Evolutionary conservation across 2,329 filamentous ascomycete genomes (phyloP), one percentile per base, ranked within the genome.

Genomic region (Xylaria sp.): DNA sequence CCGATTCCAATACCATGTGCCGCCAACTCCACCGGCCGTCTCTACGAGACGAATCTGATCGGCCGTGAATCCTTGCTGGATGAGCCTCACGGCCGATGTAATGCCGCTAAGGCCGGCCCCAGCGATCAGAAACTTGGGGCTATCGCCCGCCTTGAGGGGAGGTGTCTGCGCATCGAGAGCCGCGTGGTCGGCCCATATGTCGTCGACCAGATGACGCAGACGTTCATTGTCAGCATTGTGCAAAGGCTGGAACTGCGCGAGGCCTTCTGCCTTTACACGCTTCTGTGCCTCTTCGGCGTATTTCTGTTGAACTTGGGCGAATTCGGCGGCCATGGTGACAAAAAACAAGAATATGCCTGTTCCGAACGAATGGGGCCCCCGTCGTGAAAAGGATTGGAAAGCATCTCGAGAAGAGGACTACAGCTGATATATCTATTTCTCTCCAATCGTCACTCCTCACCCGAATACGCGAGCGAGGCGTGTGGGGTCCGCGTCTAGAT

Each of bases 1-100:
- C 0, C 80, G 73, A 63, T 83, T 83, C 79, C 81, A 83, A 61
- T 81, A 83, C 82, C 82, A 84, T 0, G 80, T 83, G 11, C 82
- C 82, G 3, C 82, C 82, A 25, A 82, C 77, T 3, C 79, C 80
- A 9, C 78, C 79, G 1, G 77, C 80, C 0, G 70, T 65, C 37
- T 83, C 81, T 21, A 80, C 70, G 0, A 82, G 61, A 0, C 75
- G 74, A n/a, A 83, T 76, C 7, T 80, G 78, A 0, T 76, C 68
- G 0, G 74, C 70, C 3, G 70, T 69, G 9, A 77, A 68, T 0
- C 78, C 77, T 3, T 73, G 71, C 42, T 78, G 67, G 28, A 78
- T 71, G 17, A 79, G 73, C 3, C 71, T 71, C 1, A 75, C 74
- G 2, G 71, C 70, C 6, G 58, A 57, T 7, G 68, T 11, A 8